Evolutionary conservation across 78 protist genomes (phyloP), one percentile per base, ranked within the genome.

Genomic region (Creolimax fragrantissima): DNA sequence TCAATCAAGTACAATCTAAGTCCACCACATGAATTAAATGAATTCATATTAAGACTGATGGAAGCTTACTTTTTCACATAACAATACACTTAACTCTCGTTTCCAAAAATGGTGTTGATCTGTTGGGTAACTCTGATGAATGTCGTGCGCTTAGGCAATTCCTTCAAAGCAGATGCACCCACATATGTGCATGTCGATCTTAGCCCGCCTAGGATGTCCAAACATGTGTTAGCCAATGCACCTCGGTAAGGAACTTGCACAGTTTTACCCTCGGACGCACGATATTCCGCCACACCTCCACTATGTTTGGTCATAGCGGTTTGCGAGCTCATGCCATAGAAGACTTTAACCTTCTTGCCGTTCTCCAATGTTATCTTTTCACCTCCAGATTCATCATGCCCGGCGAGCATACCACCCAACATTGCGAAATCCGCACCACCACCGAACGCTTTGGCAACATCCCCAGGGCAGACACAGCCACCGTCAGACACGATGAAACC

Each of bases 381-480:
- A 35, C 95, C 95, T 3, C 66, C 91, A 3, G 90, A 39, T 91
- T 94, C 95, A 81, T 91, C 92, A 42, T 88, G 91, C 11, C 95
- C 95, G 3, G 95, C 95, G 35, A 93, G 88, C 94, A 94, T 94
- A 41, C 95, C 95, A 4, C 95, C 95, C 32, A 42, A 42, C 95
- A 94, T 94, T 42, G 92, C 92, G 66, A 92, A 94, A 91, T 94
- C 95, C 3, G 94, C 94, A 85, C 95, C 95, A 5, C 92, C 95
- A 7, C 95, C 94, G 41, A 94, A 94, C n/a, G 95, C 95, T 91
- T 94, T 94, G 90, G 93, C 91, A 4, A 92, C 92, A 43, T 94
- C 95, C 39, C 95, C 95, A 5, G 95, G 95, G 86, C 67, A 44
- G 3, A 93, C 92, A 91, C 94, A 92, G 37, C 95, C 95, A 37